These are phyloP conservation scores for Kuraishia capsulata DNA, from an alignment of 805 yeast genomes.

Conservation along the genomic window DNA sequence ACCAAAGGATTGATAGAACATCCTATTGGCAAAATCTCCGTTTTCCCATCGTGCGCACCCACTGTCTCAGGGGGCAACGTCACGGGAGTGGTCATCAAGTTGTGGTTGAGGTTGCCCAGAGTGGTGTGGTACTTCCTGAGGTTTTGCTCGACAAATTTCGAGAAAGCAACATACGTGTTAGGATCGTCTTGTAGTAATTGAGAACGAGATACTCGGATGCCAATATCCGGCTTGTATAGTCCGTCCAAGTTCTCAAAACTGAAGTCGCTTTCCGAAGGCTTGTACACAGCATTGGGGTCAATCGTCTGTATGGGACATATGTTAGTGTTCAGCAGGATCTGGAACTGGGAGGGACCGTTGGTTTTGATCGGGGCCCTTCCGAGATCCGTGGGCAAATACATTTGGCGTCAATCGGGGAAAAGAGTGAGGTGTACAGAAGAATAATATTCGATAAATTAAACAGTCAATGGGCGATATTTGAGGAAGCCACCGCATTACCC, in stretches of 20 bases:
- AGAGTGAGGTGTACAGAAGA: too few species aligned
- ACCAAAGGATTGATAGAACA: slow-evolving; percentile 42
- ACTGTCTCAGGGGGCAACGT: slow-evolving; percentile 20
- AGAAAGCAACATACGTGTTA: slow-evolving; percentile 42
- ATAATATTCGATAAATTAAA: background rate
- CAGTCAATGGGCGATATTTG: background rate
- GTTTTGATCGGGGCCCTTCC: slow-evolving; percentile 14
- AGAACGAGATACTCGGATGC: slow-evolving; percentile 24
- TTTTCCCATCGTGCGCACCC: slow-evolving; percentile 21
- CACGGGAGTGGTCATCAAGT: slow-evolving; percentile 30
- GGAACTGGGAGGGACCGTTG: slow-evolving; percentile 15
- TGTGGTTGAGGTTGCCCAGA: slow-evolving; percentile 25
- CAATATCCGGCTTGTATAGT: slow-evolving; percentile 19
- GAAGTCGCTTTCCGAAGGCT: slow-evolving; percentile 18
- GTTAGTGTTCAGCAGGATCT: slow-evolving; percentile 16
- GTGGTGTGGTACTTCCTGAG: slow-evolving; percentile 27
- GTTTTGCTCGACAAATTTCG: slow-evolving; percentile 36
- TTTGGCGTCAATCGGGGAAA: slow-evolving; percentile 5
- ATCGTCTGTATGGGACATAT: slow-evolving; percentile 23
- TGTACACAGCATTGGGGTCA: slow-evolving; percentile 23
- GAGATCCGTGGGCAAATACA: slow-evolving; percentile 24
- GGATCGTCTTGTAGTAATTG: slow-evolving; percentile 31
- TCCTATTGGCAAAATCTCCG: slow-evolving; percentile 33
- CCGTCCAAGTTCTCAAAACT: slow-evolving; percentile 23
- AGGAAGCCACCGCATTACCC: background rate